Conservation (phyloP, 768 basidiomycete genomes). For the Tricholoma flavovirens region DNA sequence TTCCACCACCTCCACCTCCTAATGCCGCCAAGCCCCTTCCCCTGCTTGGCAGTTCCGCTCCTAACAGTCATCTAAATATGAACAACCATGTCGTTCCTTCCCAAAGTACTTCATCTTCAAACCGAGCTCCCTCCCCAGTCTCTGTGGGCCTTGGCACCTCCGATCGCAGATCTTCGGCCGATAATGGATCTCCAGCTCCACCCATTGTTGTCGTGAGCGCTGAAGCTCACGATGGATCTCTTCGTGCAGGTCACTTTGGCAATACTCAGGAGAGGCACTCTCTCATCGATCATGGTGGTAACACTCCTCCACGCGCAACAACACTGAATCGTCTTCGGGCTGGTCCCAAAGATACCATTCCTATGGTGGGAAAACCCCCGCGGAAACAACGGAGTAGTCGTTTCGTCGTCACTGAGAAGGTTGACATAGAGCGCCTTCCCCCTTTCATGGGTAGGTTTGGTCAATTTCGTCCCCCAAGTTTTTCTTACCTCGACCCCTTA, state of each 20-base stretch:
- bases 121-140: constrained; percentile 38
- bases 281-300: constrained; percentile 42
- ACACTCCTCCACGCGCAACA: constrained; percentile 60
- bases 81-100: constrained; percentile 29
- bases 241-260: constrained; percentile 34
- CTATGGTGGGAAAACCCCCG: constrained; percentile 92
- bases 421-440: constrained; percentile 92
- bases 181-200: constrained; percentile 51
- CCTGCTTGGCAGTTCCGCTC: constrained; percentile 36
- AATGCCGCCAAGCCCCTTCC: constrained; percentile 65
- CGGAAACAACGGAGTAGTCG: constrained; percentile 96
- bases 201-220: constrained; percentile 86
- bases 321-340: constrained; percentile 71
- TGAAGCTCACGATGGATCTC: constrained; percentile 48
- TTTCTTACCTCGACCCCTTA: constrained; percentile 10
- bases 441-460: constrained; percentile 66
- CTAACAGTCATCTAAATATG: constrained; percentile 32
- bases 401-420: constrained; percentile 93
- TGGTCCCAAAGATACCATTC: constrained; percentile 93
- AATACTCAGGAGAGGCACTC: constrained; percentile 45
- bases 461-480: background rate
- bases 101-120: constrained; percentile 36
- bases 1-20: constrained; percentile 56
- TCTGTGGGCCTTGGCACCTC: constrained; percentile 34
- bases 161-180: constrained; percentile 55